Conservation (phyloP, 73 alveolate species). For the Paraurostyla sp. region DNA sequence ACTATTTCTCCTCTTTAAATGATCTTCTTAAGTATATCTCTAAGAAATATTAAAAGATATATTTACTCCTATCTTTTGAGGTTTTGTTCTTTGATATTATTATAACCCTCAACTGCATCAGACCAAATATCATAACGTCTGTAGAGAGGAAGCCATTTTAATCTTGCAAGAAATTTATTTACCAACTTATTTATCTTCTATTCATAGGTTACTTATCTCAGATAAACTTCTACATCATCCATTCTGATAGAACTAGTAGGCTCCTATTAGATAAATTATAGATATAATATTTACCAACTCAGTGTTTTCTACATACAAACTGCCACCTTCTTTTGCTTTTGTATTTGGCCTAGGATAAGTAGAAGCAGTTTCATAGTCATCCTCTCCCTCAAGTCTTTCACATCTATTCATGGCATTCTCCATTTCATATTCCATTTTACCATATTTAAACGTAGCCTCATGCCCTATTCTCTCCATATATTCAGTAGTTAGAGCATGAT, state of each 20-base stretch:
- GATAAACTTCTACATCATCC: constrained; percentile 77
- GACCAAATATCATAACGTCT: constrained; percentile 61
- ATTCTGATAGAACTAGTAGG: constrained; percentile 63
- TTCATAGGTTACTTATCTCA: constrained; percentile 54
- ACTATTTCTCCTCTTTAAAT: constrained; percentile 33
- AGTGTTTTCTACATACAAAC: constrained; percentile 70
- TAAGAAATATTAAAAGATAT: not conserved
- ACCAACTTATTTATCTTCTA: constrained; percentile 37
- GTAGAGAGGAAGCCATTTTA: constrained; percentile 64
- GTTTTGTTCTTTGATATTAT: constrained; percentile 12
- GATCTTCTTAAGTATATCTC: constrained; percentile 35
- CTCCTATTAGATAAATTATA: not conserved
- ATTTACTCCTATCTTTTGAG: constrained; percentile 49
- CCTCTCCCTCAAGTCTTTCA: constrained; percentile 72
- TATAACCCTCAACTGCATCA: constrained; percentile 42
- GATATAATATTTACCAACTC: constrained; percentile 11
- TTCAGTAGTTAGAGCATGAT: constrained; percentile 62
- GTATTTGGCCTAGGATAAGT: constrained; percentile 63
- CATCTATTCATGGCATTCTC: constrained; percentile 60
- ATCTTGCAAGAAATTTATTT: constrained; percentile 39
- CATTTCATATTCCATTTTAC: constrained; percentile 63
- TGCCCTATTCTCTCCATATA: constrained; percentile 67
- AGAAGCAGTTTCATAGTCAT: constrained; percentile 62
- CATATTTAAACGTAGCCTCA: constrained; percentile 57
- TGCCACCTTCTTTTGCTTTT: constrained; percentile 78